Evolutionary conservation across 345 rosid genomes (phyloP).

Genomic region (Trapa incisa): DNA sequence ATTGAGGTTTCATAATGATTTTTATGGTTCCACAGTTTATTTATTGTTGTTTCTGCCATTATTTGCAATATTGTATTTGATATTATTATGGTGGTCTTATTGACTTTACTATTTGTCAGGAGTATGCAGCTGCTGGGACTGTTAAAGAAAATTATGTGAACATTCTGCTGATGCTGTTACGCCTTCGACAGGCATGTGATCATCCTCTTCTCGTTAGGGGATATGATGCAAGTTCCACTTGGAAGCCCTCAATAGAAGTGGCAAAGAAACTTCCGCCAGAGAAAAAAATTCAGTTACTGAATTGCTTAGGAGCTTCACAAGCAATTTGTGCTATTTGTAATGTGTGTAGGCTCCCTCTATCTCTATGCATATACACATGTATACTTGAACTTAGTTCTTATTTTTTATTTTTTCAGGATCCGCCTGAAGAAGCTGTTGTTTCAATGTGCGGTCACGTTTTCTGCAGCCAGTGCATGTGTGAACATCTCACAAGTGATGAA

Average conservation of each 20-base stretch:
- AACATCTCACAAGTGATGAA: conserved; percentile 65
- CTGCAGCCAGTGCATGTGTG: conserved; percentile 82
- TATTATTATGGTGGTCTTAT: conserved; percentile 3
- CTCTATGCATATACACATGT: not conserved
- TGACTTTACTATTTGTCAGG: conserved; percentile 26
- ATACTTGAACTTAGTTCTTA: not conserved
- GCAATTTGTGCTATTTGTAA: conserved; percentile 85
- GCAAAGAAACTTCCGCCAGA: conserved; percentile 50
- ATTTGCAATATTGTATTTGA: not conserved
- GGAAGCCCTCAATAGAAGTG: conserved; percentile 45
- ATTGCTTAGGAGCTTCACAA: conserved; percentile 59
- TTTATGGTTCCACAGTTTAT: not conserved
- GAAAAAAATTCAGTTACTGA: conserved; percentile 27
- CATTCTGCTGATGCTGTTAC: conserved; percentile 91
- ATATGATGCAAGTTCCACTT: conserved; percentile 36
- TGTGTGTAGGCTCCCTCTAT: conserved; percentile 33
- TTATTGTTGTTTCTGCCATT: not conserved
- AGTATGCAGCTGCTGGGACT: conserved; percentile 97
- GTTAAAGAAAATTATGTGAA: conserved; percentile 92
- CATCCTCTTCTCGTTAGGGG: conserved; percentile 94
- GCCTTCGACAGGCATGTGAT: conserved; percentile 98
- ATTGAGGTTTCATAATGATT: not conserved
- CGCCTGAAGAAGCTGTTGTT: conserved; percentile 95
- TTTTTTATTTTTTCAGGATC: conserved; percentile 39
- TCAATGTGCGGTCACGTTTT: conserved; percentile 83